These are phyloP conservation scores for Naganishia friedmannii DNA, from an alignment of 768 basidiomycete genomes.

Conservation along the genomic window DNA sequence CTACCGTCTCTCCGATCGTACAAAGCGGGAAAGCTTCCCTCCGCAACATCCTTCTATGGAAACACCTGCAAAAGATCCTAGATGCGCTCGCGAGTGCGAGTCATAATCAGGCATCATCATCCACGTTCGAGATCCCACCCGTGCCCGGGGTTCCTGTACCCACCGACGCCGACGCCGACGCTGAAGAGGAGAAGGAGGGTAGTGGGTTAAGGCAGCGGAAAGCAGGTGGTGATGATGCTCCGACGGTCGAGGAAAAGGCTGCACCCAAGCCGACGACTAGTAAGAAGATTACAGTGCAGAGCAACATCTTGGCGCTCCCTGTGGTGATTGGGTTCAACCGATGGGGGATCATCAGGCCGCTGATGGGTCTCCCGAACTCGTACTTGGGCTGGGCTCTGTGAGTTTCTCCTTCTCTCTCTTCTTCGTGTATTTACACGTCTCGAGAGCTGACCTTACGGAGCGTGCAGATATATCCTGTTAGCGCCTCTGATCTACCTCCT, in stretches of 20 bases:
- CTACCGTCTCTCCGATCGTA: constrained; percentile 61
- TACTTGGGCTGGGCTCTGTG: constrained; percentile 69
- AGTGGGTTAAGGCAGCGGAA: background rate
- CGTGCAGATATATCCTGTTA: constrained; percentile 60
- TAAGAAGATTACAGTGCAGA: constrained; percentile 41
- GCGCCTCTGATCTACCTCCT: constrained; percentile 68
- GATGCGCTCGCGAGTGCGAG: constrained; percentile 70
- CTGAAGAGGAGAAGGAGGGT: background rate
- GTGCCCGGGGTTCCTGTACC: constrained; percentile 5
- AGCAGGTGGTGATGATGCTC: background rate
- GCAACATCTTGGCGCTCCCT: constrained; percentile 44
- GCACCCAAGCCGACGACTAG: background rate
- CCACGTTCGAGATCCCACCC: background rate
- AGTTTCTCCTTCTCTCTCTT: too few relatives aligned
- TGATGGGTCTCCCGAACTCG: constrained; percentile 60
- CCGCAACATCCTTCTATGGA: constrained; percentile 53
- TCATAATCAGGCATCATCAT: background rate
- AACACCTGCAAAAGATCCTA: constrained; percentile 78
- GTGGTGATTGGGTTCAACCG: constrained; percentile 49
- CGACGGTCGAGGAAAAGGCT: constrained; percentile 5
- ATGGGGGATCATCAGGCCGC: constrained; percentile 40
- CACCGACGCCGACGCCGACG: constrained; percentile 45
- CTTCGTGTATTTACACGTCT: too few relatives aligned
- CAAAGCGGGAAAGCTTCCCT: constrained; percentile 53
- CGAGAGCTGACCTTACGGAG: too few relatives aligned